Evolutionary conservation across 345 rosid species (phyloP), one percentile per base, ranked within the genome.

Genomic region (Rhizophora mangle): DNA sequence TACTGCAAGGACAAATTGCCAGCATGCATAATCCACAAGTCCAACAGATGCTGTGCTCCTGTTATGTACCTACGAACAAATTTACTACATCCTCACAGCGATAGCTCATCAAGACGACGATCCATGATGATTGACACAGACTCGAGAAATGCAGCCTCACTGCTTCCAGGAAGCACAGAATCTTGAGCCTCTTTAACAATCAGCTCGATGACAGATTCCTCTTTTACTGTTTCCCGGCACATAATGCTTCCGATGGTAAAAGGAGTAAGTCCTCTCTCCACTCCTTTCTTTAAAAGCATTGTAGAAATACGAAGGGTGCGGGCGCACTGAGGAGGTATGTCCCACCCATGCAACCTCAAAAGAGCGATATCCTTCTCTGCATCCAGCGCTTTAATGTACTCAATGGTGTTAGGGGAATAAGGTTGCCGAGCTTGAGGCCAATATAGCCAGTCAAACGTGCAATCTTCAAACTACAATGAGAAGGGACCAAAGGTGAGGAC

Each of bases 371-470:
- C 98, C 74, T 82, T 68, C 68, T 84, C 90, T 1, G 89, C 75
- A 68, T 92, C 85, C 74, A 92, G 81, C 1, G 85, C 67, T 39
- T 80, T 77, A 52, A 92, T 86, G 80, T 88, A 88, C 57, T 86
- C 79, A 67, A 88, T n/a, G 56, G 80, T 85, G 30, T 79, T 82
- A 6, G 80, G 63, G 26, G 92, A 84, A 77, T 82, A 92, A 21
- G 85, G 92, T 52, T 85, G 83, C 46, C 60, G 85, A 67, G 96
- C 89, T 86, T 92, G 96, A 34, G 96, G 95, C 94, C 98, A 92
- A 81, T 88, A 88, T 47, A 92, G 86, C 98, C 98, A 90, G 27
- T 92, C 98, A 32, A 92, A 92, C 71, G 96, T 88, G 80, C 98
- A 92, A 72, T 92, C 95, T 76, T 93, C 95, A 56, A 88, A 93